Conservation (phyloP, 1,284 basidiomycete species). For the Leccinum cinnamomeum region DNA sequence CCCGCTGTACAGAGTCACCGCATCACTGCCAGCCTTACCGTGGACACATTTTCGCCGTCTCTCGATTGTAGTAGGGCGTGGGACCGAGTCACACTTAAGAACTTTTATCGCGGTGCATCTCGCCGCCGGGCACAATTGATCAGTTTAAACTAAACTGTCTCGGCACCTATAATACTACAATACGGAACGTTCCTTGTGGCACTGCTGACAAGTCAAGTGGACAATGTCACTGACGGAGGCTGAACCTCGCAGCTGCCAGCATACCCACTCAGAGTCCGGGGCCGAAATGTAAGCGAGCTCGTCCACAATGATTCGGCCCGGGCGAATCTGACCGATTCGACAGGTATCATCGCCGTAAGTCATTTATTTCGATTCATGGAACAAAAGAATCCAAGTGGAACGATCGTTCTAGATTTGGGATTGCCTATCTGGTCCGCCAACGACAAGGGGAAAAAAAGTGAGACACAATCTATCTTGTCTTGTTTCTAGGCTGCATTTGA, state of each 20-base stretch:
- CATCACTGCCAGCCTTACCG: too few species aligned
- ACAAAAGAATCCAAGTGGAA: conserved; percentile 10
- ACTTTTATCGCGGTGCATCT: neutral
- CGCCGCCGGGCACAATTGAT: neutral
- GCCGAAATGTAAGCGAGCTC: neutral
- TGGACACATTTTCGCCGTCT: too few species aligned
- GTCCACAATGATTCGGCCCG: neutral
- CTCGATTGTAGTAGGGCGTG: neutral
- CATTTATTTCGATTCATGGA: neutral
- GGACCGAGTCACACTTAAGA: neutral
- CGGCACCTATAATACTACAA: neutral
- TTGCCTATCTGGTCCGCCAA: conserved; percentile 1
- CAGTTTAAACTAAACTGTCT: neutral
- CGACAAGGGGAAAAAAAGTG: conserved; percentile 14
- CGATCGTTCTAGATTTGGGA: neutral
- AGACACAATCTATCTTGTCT: conserved; percentile 18
- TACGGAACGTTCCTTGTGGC: neutral
- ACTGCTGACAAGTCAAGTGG: too few species aligned
- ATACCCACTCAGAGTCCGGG: neutral
- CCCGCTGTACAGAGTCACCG: too few species aligned
- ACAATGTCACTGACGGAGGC: too few species aligned
- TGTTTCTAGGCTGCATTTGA: conserved; percentile 1
- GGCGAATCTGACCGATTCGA: neutral
- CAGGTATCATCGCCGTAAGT: neutral
- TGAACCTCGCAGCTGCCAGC: neutral